Percentiles rank a stretch among this genome's conserved stretches.
phyloP scores from a whole-genome alignment of 108 stramenopile species.

The Cyclotella distinguenda region DNA sequence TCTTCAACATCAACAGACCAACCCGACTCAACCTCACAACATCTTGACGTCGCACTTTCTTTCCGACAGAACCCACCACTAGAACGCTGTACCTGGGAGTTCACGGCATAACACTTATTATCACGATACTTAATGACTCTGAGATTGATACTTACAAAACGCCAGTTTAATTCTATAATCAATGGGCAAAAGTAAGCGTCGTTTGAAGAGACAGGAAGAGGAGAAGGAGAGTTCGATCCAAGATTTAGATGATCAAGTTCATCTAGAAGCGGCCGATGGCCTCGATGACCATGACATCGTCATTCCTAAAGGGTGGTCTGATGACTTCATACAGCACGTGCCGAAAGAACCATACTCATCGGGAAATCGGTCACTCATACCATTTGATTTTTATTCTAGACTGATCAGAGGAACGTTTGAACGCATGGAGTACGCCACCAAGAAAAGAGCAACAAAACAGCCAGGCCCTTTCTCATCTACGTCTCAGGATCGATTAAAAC shows the following conservation, averaged over 20 bases:
- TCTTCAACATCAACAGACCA: too few species aligned
- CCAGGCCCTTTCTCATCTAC: not conserved
- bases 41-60: too few species aligned
- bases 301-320: constrained; percentile 18
- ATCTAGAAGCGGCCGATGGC: not conserved
- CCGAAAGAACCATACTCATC: not conserved
- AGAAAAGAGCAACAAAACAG: constrained; percentile 16
- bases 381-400: constrained; percentile 17
- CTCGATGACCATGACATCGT: not conserved
- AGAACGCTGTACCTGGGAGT: too few species aligned
- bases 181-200: not conserved
- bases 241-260: not conserved
- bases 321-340: constrained; percentile 9
- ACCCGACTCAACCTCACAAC: too few species aligned
- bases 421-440: constrained; percentile 6
- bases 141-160: too few species aligned
- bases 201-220: not conserved
- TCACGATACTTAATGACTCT: too few species aligned
- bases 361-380: not conserved
- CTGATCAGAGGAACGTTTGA: constrained; percentile 30
- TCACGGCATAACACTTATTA: too few species aligned
- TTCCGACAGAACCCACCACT: too few species aligned
- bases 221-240: not conserved
- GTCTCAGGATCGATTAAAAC: constrained; percentile 20
- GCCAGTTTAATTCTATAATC: too few species aligned